Base-by-base conservation (phyloP, 2,329 filamentous ascomycete species). In the Pyrenophora graminea region DNA sequence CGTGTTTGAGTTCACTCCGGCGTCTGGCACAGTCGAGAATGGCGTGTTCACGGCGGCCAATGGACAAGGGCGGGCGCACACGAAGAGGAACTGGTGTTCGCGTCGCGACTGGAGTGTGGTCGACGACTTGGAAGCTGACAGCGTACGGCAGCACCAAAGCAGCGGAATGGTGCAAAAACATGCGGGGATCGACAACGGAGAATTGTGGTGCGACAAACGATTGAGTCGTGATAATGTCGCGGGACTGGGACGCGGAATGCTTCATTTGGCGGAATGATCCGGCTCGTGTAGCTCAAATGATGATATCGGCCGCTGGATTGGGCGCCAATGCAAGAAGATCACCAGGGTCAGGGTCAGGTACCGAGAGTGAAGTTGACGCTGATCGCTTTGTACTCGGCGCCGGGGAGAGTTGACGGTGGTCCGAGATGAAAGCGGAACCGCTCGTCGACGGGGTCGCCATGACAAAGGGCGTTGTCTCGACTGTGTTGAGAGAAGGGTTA, bases 311-410 rank as follows among this genome's bases (percentile, higher is more conserved):
- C 37, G 43, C 44, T 45, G 43, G 43, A 45, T 56, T 53, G 52
- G 57, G 55, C 50, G 57, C 46, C 49, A 45, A 53, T 23, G 48
- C 45, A 39, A 45, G 34, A 36, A 37, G 62, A 64, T 65, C 61
- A 51, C 53, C 56, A 59, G 59, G 55, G 50, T 55, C 53, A 48
- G 33, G 43, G 50, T 55, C 53, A 48, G 33, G 43, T 39, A 36
- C 48, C 50, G 39, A 56, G 48, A 56, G 39, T 57, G 50, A 58
- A 58, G 45, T 61, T 51, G 59, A 55, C 42, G 63, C 50, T 54
- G 63, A 66, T 66, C 63, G 42, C 49, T 55, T 55, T 55, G 36
- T 46, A 56, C 47, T 42, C 52, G 49, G 53, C 51, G 51, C 48
- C 42, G 38, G 53, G 52, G 52, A 45, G 30, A 37, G 51, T 52